Evolutionary conservation across 2,329 filamentous ascomycete species (phyloP).

Genomic region (Cladosporium sp.): DNA sequence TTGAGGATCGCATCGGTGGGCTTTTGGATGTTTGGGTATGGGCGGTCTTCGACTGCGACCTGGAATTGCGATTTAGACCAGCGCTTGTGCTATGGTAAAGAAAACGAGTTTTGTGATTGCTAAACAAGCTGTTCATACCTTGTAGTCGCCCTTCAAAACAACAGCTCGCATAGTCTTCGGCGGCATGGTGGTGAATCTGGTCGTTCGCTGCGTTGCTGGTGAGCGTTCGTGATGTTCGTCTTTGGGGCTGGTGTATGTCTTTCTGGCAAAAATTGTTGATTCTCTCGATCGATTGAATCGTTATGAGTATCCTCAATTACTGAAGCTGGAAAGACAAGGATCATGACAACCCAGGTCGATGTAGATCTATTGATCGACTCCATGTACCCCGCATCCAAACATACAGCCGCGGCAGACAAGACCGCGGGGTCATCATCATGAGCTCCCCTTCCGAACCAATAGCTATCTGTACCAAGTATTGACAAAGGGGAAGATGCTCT

Average conservation of each 20-base stretch:
- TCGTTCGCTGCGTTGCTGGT: not conserved
- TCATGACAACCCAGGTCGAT: not conserved
- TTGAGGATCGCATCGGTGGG: slow-evolving; percentile 78
- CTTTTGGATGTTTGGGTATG: slow-evolving; percentile 72
- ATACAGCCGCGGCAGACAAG: slow-evolving; percentile 3
- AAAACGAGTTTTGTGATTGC: no score
- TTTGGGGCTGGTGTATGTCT: not conserved
- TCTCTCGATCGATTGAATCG: not conserved
- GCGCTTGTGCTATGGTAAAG: not conserved
- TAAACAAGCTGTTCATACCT: slow-evolving; percentile 42
- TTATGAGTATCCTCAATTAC: not conserved
- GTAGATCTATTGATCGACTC: not conserved
- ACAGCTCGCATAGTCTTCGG: slow-evolving; percentile 78
- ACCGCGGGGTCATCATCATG: not conserved
- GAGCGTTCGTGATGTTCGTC: not conserved
- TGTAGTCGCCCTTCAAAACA: slow-evolving; percentile 77
- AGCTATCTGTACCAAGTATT: not conserved
- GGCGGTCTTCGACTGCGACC: slow-evolving; percentile 69
- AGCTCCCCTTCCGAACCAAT: slow-evolving; percentile 1
- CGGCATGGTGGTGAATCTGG: slow-evolving; percentile 18
- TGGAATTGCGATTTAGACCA: not conserved
- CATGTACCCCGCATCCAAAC: slow-evolving; percentile 5
- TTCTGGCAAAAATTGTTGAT: not conserved
- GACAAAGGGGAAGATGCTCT: not conserved
- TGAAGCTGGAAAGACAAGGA: not conserved